Base-by-base conservation (phyloP, 495 filamentous ascomycete genomes). In the Geopyxis carbonaria region DNA sequence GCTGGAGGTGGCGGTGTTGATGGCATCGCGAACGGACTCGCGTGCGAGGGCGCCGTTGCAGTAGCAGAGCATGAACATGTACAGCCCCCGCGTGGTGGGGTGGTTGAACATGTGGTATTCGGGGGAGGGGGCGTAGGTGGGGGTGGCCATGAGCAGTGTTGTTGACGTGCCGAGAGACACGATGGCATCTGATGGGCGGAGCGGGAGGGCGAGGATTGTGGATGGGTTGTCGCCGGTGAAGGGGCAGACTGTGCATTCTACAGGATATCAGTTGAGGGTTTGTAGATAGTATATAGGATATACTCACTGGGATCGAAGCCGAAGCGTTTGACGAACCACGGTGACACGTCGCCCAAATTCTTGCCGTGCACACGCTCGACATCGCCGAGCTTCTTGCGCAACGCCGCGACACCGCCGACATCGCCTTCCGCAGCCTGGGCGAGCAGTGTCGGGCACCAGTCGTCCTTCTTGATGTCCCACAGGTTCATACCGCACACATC, bases 31-130 rank as follows among this genome's bases (percentile, higher is more conserved):
- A 40, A 93, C 69, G 34, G 79, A 71, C 56, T 97, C 89, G 31
- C 89, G 80, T 0, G 89, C 89, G 0, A 95, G 70, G 0, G 81
- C 82, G 43, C 89, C 89, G 62, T 97, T 97, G 60, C 94, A 94
- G 66, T 95, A 97, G 65, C 89, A 97, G 21, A 97, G 77, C 89
- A 97, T 97, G 61, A 97, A 97, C 86, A 97, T 84, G 61, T 83
- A 82, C 29, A 87, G 65, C 2, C 77, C 77, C 4, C 73, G 61
- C 0, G 78, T 84, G 22, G 83, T 84, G 1, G 80, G 80, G 59
- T 89, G 80, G 60, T 87, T 82, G 66, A 92, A 81, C 63, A 86
- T 80, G 62, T 92, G 83, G 24, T 82, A 83, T 13, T 77, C 71
- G 0, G 82, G 79, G 50, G 93, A 79, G 1, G 89, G 81, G 56